Base-by-base conservation (phyloP, 2,329 filamentous ascomycete genomes). In the Monosporascus sp. region DNA sequence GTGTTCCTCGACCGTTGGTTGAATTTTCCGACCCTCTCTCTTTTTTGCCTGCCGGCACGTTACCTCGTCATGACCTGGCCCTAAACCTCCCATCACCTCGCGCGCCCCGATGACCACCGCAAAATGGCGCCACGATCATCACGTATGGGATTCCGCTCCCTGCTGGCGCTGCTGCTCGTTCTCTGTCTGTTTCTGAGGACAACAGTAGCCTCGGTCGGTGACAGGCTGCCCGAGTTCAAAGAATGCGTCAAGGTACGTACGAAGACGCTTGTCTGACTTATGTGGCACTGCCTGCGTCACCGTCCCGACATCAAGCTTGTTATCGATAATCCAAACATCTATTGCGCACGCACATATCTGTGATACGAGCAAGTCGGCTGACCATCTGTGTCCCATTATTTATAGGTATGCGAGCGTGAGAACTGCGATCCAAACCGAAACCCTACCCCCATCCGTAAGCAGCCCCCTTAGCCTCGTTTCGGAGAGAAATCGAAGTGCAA, bases 211-310 rank as follows among this genome's bases (percentile, higher is more conserved):
- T 97, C 92, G 5, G 64, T 85, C 48, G 94, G 94, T 59, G 94
- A 99, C 70, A 81, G 84, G 52, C 76, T 96, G 55, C 90, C 90
- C 18, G 91, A 96, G 65, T 99, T 99, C 69, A 81, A 79, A 66
- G 79, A 91, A 70, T 99, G 94, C 69, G 83, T 97, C 50, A 74
- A 90, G 77, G 93, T 96, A 75, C 58, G 75, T 70, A 46, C 22
- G 22, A 24, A 14, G 14, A 46, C 3, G 14, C n/a, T 14, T 25
- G 24, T 17, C 7, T 20, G 20, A 25, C n/a, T 22, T 20, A 15
- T 14, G 22, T 18, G 14, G 4, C 38, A 11, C 38, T 41, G 17
- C 38, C 38, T 41, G 17, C 9, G 17, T 9, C 38, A 41, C 38
- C 9, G 6, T 6, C 9, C 38, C 9, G 38, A 41, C 38, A 7